Base-by-base conservation (phyloP, 208 protist genomes). In the Leishmania gerbilli region DNA sequence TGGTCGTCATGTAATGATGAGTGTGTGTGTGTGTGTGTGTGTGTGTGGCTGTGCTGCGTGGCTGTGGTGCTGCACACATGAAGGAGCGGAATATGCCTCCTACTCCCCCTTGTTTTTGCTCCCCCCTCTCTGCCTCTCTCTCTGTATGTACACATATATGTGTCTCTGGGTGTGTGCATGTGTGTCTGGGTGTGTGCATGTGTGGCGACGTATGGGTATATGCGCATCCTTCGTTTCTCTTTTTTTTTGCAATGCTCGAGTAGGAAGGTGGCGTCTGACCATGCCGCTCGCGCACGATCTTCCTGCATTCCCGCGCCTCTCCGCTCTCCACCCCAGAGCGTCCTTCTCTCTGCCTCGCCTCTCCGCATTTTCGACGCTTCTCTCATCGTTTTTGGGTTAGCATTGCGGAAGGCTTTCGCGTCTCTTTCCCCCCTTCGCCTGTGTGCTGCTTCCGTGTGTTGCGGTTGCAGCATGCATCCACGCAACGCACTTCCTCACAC, bases 91-190 rank as follows among this genome's bases (percentile, higher is more conserved):
- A 62, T 11, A 24, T 0, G 62, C 62, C 31, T 40, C 62, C 15
- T 40, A 5, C 78, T 65, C 80, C 78, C 68, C 56, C 68, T 27
- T 55, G 69, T n/a, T 47, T 74, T 75, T 77, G 56, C 24, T 13
- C 56, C 72, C 49, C 19, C 72, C 4, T 31, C 19, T 68, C 49
- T 74, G 24, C 51, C 58, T 74, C 40, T 37, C 40, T 37, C 37
- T 84, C 34, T 75, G 7, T 85, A 7, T 40, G 19, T 56, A 40
- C 21, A 4, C 19, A 3, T 75, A 13, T 80, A 1, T 62, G 1
- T n/a, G n/a, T n/a, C n/a, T n/a, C n/a, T n/a, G 17, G 6, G 0
- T 56, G 53, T 0, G 17, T 56, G 53, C n/a, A 9, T 86, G 31
- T 79, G 45, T 64, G 9, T 45, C 3, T 71, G 58, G 42, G 21